Percentiles rank a stretch among this genome's conserved stretches.
phyloP scores from a whole-genome alignment of 2,329 filamentous ascomycete species.

The Aspergillus sp. region DNA sequence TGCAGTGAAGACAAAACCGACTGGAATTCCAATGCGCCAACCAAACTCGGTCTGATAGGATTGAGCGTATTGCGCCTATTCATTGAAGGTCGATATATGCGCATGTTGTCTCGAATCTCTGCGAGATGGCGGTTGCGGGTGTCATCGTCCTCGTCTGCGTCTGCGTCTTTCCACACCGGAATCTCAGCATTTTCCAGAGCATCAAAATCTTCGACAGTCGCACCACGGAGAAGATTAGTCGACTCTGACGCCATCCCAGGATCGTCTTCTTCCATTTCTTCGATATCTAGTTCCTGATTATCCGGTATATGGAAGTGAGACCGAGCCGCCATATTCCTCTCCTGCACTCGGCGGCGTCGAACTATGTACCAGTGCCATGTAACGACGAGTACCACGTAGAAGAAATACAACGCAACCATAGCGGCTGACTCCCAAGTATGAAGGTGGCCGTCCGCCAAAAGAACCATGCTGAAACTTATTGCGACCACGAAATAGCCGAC shows the following conservation, averaged over 20 bases:
- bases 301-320: constrained; percentile 68
- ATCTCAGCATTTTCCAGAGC: constrained; percentile 56
- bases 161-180: constrained; percentile 51
- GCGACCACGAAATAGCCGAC: constrained; percentile 89
- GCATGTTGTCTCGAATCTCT: constrained; percentile 91
- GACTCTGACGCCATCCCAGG: constrained; percentile 47
- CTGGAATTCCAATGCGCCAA: constrained; percentile 90
- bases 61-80: constrained; percentile 73
- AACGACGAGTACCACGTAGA: constrained; percentile 88
- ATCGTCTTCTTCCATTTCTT: constrained; percentile 58
- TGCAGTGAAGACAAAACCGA: constrained; percentile 86
- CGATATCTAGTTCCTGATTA: constrained; percentile 59
- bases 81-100: constrained; percentile 69
- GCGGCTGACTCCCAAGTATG: constrained; percentile 83
- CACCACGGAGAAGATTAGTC: constrained; percentile 46
- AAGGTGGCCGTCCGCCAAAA: constrained; percentile 80
- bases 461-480: constrained; percentile 80
- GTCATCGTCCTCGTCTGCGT: constrained; percentile 58
- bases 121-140: constrained; percentile 63
- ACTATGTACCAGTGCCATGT: constrained; percentile 86
- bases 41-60: constrained; percentile 86
- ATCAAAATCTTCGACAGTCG: constrained; percentile 64
- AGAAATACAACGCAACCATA: constrained; percentile 89
- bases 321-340: constrained; percentile 70
- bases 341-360: constrained; percentile 59